A percentile compares a stretch with the other conserved stretches of the same genome.
These are phyloP conservation scores for Microdochium bolleyi DNA, from an alignment of 2,329 filamentous ascomycete genomes.

Conservation along the genomic window DNA sequence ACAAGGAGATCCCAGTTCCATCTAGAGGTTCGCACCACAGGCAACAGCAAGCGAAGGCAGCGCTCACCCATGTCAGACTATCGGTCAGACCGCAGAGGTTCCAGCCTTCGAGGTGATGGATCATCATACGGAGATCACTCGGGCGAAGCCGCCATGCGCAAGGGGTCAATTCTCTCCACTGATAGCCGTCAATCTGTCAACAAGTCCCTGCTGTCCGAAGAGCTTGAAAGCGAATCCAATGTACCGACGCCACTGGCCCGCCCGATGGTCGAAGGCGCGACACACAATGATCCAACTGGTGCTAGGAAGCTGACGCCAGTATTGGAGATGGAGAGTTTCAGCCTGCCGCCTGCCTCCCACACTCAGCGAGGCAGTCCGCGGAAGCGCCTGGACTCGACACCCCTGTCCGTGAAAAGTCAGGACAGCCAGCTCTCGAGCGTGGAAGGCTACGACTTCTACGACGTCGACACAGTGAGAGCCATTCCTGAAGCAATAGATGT, in stretches of 20 bases:
- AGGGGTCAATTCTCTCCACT: constrained; percentile 20
- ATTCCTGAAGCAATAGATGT: constrained; percentile 45
- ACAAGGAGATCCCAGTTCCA: constrained; percentile 49
- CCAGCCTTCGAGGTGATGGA: neutral
- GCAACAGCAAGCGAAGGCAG: constrained; percentile 20
- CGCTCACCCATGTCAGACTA: neutral
- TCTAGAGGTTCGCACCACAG: constrained; percentile 37
- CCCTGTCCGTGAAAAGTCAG: constrained; percentile 42
- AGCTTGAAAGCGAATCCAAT: constrained; percentile 56
- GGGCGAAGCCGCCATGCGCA: neutral
- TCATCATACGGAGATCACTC: neutral
- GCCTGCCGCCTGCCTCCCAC: constrained; percentile 38
- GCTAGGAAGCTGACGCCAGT: constrained; percentile 37
- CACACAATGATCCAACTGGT: constrained; percentile 15
- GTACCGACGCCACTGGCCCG: constrained; percentile 51
- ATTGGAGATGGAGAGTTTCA: constrained; percentile 41
- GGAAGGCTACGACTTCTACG: constrained; percentile 61
- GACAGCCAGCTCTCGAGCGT: constrained; percentile 44
- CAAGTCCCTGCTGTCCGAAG: constrained; percentile 43
- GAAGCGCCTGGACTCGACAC: constrained; percentile 39
- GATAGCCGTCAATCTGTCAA: constrained; percentile 20
- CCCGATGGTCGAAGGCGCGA: constrained; percentile 33
- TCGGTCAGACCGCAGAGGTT: neutral
- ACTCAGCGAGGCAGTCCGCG: constrained; percentile 26
- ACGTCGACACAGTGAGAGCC: constrained; percentile 37